Percentiles rank a stretch among this genome's conserved stretches.
Conservation (phyloP, 169 alveolate genomes). For the Miamiensis avidus region DNA sequence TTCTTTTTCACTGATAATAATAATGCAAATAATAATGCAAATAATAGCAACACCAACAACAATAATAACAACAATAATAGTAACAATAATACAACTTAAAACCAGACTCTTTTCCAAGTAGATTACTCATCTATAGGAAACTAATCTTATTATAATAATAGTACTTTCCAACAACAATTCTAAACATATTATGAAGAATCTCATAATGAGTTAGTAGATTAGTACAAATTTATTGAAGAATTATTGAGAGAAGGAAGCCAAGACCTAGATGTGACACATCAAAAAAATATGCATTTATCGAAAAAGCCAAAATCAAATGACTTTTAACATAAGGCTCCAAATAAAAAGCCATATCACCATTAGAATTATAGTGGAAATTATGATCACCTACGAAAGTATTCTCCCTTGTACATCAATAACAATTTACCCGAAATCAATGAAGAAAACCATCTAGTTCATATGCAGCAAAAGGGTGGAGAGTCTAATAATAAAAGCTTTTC, state of each 20-base stretch:
- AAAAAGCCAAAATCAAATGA: not conserved
- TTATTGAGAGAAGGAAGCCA: constrained; percentile 24
- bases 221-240: constrained; percentile 46
- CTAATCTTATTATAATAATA: constrained; percentile 7
- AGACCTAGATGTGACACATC: not conserved
- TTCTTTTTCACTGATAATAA: no score
- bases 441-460: not conserved
- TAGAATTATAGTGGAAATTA: not conserved
- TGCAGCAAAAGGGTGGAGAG: not conserved
- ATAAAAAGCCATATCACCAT: no score
- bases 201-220: constrained; percentile 40
- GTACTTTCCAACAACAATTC: no score
- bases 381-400: not conserved
- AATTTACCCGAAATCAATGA: not conserved
- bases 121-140: constrained; percentile 4
- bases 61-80: constrained; percentile 17
- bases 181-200: constrained; percentile 43
- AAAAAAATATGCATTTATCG: no score
- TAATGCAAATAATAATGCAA: no score
- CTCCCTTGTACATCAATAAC: not conserved
- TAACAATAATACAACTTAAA: constrained; percentile 13
- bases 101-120: not conserved
- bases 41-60: no score
- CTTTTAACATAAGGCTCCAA: not conserved
- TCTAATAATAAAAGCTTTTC: not conserved